Base-by-base conservation (phyloP, 768 basidiomycete species). In the Lactifluus subvellereus region DNA sequence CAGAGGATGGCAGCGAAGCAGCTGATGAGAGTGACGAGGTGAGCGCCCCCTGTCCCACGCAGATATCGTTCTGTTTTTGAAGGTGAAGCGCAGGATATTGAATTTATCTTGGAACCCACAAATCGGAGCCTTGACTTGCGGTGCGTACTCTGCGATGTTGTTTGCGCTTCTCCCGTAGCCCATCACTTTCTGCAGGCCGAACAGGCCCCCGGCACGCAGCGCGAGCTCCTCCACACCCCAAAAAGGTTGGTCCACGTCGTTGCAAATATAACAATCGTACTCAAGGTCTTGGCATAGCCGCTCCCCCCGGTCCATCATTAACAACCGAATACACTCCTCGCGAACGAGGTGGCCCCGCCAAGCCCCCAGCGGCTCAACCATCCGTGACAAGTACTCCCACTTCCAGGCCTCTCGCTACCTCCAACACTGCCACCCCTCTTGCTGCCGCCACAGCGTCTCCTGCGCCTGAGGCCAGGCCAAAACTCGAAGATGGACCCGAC, bases 101-200 rank as follows among this genome's bases (percentile, higher is more conserved):
- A 96, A 77, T 89, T 96, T 67, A 93, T 96, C 59, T 87, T 92
- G 84, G 91, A 96, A 69, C 85, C 85, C 2, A 77, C 85, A 9
- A 74, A 84, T 18, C 86, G 85, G 59, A 88, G 86, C 5, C 75
- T 89, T 20, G 90, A 93, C 75, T 84, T 92, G 69, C 81, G 90
- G 87, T 87, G 71, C 57, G 77, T 66, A 42, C 22, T 7, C 20
- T 54, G 38, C 40, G 4, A 9, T 27, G 45, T 30, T 35, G 63
- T 61, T 50, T 59, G 57, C 11, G 42, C 52, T 2, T 60, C 27
- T n/a, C 6, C 27, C 13, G 47, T 54, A 37, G 54, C 60, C n/a
- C 47, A 58, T 48, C 22, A 18, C 54, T 35, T 40, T 49, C 40
- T 11, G 13, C 65, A 79, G 79, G 60, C 77, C 78, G 67, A 72